Base-by-base conservation (phyloP, 768 basidiomycete genomes). In the Suillus weaverae region DNA sequence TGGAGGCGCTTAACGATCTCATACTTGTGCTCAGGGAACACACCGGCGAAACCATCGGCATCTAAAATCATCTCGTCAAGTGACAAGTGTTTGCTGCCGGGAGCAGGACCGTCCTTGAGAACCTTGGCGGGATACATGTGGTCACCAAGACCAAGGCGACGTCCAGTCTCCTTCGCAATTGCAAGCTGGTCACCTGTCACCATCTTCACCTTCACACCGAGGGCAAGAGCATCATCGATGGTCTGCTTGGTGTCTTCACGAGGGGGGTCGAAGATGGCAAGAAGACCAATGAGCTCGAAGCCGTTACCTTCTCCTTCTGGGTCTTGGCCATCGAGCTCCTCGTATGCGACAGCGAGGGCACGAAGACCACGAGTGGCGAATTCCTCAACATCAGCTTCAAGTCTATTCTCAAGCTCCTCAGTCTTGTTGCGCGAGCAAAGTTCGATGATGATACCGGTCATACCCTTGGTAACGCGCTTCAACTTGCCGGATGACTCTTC, bases 141-240 rank as follows among this genome's bases (percentile, higher is more conserved):
- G 79, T 98, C 97, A 75, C 97, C 97, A 66, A 99, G 84, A 70
- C 97, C 96, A 57, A 99, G 92, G 82, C 97, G 93, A 77, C 97
- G 92, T 66, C 97, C 97, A 67, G 97, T 98, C 80, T 99, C 97
- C 86, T 99, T 99, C 43, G 97, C 97, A 71, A 99, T 99, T 69
- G 97, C 97, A 75, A 99, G 94, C 83, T 99, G 97, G 77, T 99
- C 97, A 84, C 97, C 97, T n/a, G 97, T 99, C 66, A 98, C 97
- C 97, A 99, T 99, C 90, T 99, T 99, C 77, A 99, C 96, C 77
- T 90, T 91, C 72, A 99, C 95, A 78, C 97, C 97, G 75, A 98
- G 94, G 64, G 90, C 89, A 64, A 95, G 83, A 61, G 97, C 96
- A 77, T 99, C 95, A 73, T 98, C 96, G 74, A 99, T 98, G 22